Conservation (phyloP, 257 asterid species). For the Galeopsis tetrahit region DNA sequence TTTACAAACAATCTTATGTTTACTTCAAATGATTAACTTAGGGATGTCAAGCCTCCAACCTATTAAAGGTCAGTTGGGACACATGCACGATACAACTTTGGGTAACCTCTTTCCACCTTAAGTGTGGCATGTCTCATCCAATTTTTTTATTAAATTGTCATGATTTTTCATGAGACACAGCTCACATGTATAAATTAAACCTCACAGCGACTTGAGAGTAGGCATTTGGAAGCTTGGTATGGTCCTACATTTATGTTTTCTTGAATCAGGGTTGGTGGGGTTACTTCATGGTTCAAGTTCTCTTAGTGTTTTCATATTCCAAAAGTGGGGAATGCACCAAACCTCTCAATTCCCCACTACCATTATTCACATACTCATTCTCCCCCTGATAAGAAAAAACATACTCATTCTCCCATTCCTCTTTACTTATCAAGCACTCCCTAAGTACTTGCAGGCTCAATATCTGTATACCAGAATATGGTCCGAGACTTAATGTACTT, state of each 20-base stretch:
- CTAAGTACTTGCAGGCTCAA: neutral
- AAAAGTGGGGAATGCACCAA: neutral
- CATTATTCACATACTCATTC: neutral
- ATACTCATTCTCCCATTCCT: neutral
- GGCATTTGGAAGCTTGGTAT: conserved; percentile 9
- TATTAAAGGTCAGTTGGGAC: neutral
- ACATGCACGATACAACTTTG: conserved; percentile 1
- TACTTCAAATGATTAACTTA: conserved; percentile 4
- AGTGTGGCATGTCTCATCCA: neutral
- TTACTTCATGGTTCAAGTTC: conserved; percentile 3
- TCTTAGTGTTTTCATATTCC: neutral
- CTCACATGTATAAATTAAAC: neutral
- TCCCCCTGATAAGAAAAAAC: neutral
- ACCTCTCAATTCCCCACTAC: neutral
- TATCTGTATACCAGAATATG: neutral
- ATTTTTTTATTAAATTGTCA: neutral
- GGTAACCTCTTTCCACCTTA: neutral
- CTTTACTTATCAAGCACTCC: neutral
- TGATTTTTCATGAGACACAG: neutral
- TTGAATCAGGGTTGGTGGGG: neutral
- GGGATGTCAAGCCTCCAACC: neutral
- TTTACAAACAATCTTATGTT: neutral
- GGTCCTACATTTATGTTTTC: neutral
- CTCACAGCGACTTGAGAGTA: neutral
- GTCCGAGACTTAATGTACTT: neutral